Base-by-base conservation (phyloP, 495 filamentous ascomycete species). In the Pseudomonodictys pantanalensis region DNA sequence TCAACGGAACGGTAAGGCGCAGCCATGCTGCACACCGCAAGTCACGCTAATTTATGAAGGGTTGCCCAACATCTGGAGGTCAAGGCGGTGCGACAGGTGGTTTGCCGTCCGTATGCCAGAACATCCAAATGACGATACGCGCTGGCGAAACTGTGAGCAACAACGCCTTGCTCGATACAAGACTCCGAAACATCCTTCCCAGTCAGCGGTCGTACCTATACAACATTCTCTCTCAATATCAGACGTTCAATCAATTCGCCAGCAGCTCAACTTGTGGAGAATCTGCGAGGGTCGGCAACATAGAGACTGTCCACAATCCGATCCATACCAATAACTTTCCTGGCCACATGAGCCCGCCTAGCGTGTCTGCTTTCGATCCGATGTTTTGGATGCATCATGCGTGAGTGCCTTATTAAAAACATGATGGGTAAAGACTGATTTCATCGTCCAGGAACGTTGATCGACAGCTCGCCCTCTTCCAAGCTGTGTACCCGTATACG, bases 331-430 rank as follows among this genome's bases (percentile, higher is more conserved):
- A 47, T 18, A 46, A 28, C 20, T 24, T 10, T 2, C 42, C 44
- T 8, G 58, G 50, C 9, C 58, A 61, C 26, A 61, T 61, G 58
- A 45, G 23, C 28, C 43, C 43, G 4, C 18, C 51, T 1, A 28
- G 20, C n/a, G 49, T 55, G 1, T 17, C 39, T 30, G 56, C 62
- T 15, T 65, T 65, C 41, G 62, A 60, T 18, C 62, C 62, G n/a
- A 44, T 65, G 2, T 65, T 65, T 44, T 60, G 56, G 62, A 44
- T 65, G 2, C 56, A 60, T 51, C 62, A 65, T 30, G 50, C 39
- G 57, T 62, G 11, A 23, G 59, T 56, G n/a, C n/a, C n/a, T n/a
- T n/a, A n/a, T n/a, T n/a, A n/a, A n/a, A n/a, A n/a, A n/a, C n/a
- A n/a, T n/a, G n/a, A n/a, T n/a, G n/a, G n/a, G n/a, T n/a, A n/a